phyloP scores from a whole-genome alignment of 805 yeast species.

The Debaryomyces castellii region DNA sequence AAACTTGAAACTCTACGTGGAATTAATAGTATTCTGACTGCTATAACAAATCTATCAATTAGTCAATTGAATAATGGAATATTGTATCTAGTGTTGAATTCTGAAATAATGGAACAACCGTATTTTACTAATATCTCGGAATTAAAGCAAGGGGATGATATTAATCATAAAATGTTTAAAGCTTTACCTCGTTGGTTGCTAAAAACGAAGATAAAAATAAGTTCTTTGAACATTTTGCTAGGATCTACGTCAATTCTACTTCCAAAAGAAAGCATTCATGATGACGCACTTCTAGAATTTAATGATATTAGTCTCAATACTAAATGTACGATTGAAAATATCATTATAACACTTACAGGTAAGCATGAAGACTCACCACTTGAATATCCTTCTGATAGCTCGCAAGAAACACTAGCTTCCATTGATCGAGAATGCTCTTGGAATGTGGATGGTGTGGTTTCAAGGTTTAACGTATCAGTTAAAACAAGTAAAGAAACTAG shows the following conservation, averaged over 20 bases:
- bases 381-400: conserved; percentile 11
- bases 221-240: conserved; percentile 18
- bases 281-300: conserved; percentile 12
- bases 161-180: conserved; percentile 12
- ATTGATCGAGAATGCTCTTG: not conserved
- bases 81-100: conserved; percentile 26
- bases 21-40: conserved; percentile 25
- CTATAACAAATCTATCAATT: conserved; percentile 22
- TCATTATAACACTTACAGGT: conserved; percentile 8
- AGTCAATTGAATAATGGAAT: conserved; percentile 25
- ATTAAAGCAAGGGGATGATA: conserved; percentile 29
- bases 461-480: conserved; percentile 15
- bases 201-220: conserved; percentile 17
- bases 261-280: conserved; percentile 18
- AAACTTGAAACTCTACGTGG: conserved; percentile 32
- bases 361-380: not conserved
- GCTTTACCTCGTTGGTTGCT: conserved; percentile 36
- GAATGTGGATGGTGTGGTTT: conserved; percentile 7
- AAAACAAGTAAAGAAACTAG: conserved; percentile 4
- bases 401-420: conserved; percentile 29
- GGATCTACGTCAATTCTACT: conserved; percentile 42
- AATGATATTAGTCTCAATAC: conserved; percentile 21
- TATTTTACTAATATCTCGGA: conserved; percentile 18
- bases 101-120: conserved; percentile 14
- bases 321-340: conserved; percentile 15